Conservation (phyloP, 345 rosid species). For the Theobroma cacao region DNA sequence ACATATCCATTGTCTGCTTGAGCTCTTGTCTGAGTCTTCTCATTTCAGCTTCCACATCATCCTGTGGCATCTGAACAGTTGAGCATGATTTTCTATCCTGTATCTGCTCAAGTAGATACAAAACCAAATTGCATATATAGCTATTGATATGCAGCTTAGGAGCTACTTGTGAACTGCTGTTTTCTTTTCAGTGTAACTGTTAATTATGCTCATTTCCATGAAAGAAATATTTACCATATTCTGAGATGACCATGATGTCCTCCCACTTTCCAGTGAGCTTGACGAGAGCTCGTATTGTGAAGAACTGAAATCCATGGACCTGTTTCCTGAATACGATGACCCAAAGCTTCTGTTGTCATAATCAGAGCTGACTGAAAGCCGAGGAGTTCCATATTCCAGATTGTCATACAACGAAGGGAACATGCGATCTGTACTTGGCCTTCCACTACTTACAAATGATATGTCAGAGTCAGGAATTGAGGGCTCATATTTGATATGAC, state of each 20-base stretch:
- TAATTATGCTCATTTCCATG: background rate
- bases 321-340: constrained; percentile 36
- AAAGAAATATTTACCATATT: constrained; percentile 30
- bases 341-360: constrained; percentile 40
- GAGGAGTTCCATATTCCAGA: constrained; percentile 30
- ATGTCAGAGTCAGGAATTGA: constrained; percentile 53
- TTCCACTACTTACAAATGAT: constrained; percentile 74
- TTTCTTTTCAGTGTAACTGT: background rate
- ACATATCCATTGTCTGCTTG: constrained; percentile 74
- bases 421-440: constrained; percentile 49
- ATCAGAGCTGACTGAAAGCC: constrained; percentile 48
- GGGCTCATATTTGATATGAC: constrained; percentile 37
- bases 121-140: background rate
- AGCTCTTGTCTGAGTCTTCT: constrained; percentile 72
- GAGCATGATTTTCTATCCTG: background rate
- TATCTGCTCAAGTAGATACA: background rate
- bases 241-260: constrained; percentile 40
- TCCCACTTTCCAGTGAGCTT: constrained; percentile 39
- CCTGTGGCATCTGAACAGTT: constrained; percentile 40
- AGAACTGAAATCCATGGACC: constrained; percentile 42
- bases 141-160: background rate
- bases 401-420: constrained; percentile 39
- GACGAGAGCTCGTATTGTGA: constrained; percentile 41
- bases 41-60: constrained; percentile 81
- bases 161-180: background rate